A percentile compares a stretch with the other conserved stretches of the same genome.
Conservation (phyloP, 495 filamentous ascomycete species). For the Sordaria brevicollis region DNA sequence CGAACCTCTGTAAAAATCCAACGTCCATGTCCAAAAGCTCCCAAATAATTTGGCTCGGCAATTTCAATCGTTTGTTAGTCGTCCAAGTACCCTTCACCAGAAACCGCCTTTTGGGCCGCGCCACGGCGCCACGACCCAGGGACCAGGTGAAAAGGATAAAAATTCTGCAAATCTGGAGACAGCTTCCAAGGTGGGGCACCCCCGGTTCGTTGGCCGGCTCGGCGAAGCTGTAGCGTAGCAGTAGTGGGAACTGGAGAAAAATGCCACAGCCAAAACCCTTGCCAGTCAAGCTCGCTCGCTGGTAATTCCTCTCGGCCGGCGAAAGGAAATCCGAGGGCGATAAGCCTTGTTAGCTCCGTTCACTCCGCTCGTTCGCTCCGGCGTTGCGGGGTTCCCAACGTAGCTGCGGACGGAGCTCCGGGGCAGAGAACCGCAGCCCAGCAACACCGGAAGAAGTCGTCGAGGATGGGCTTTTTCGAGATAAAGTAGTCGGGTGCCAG, state of each 20-base stretch:
- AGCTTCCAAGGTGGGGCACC: slow-evolving; percentile 13
- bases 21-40: background rate
- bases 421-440: background rate
- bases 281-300: background rate
- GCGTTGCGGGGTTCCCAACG: background rate
- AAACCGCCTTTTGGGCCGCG: background rate
- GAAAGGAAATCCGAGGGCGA: slow-evolving; percentile 28
- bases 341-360: slow-evolving; percentile 19
- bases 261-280: background rate
- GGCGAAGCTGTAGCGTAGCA: slow-evolving; percentile 1
- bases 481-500: background rate
- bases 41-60: background rate
- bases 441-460: background rate
- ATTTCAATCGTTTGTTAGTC: background rate
- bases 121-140: slow-evolving; percentile 12
- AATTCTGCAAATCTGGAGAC: slow-evolving; percentile 28
- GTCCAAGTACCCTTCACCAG: background rate
- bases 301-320: slow-evolving; percentile 14
- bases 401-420: background rate
- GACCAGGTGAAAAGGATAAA: slow-evolving; percentile 5
- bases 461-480: background rate
- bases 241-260: background rate
- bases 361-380: background rate
- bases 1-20: background rate
- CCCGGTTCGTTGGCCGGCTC: slow-evolving; percentile 9